phyloP scores from a whole-genome alignment of 208 protist genomes.

The Leishmania aethiopica region DNA sequence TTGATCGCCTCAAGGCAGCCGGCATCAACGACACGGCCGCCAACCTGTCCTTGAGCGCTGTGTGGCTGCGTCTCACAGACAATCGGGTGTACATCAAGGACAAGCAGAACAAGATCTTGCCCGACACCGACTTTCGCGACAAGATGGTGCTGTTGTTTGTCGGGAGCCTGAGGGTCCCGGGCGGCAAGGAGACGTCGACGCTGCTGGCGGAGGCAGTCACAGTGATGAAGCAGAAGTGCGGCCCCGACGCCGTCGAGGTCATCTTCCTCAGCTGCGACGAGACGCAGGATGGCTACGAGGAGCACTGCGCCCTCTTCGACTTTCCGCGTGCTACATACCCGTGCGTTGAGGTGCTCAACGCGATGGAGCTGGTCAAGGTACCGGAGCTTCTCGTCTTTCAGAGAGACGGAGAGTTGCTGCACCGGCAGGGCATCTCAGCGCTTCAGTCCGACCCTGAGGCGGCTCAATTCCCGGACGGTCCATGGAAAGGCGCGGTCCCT shows the following conservation, averaged over 20 bases:
- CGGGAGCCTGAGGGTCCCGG: conserved; percentile 9
- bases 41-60: conserved; percentile 24
- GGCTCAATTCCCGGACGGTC: conserved; percentile 43
- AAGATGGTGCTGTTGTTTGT: conserved; percentile 66
- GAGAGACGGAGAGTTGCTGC: conserved; percentile 50
- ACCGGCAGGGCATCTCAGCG: conserved; percentile 57
- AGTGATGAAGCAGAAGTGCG: conserved; percentile 17
- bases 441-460: conserved; percentile 62
- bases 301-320: conserved; percentile 42
- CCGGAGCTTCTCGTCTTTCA: conserved; percentile 63
- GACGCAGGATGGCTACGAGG: conserved; percentile 41
- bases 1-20: conserved; percentile 19
- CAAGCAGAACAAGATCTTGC: conserved; percentile 38
- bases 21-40: conserved; percentile 35
- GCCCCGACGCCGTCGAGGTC: conserved; percentile 28
- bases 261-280: conserved; percentile 64
- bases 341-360: conserved; percentile 27
- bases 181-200: conserved; percentile 37
- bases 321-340: conserved; percentile 56
- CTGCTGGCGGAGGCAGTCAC: conserved; percentile 39
- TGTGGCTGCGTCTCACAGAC: conserved; percentile 25
- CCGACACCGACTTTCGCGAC: conserved; percentile 27
- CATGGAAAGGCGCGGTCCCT: conserved; percentile 44
- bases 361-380: conserved; percentile 33
- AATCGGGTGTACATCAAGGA: conserved; percentile 40